phyloP scores from a whole-genome alignment of 345 rosid genomes.

The Salix arbutifolia region DNA sequence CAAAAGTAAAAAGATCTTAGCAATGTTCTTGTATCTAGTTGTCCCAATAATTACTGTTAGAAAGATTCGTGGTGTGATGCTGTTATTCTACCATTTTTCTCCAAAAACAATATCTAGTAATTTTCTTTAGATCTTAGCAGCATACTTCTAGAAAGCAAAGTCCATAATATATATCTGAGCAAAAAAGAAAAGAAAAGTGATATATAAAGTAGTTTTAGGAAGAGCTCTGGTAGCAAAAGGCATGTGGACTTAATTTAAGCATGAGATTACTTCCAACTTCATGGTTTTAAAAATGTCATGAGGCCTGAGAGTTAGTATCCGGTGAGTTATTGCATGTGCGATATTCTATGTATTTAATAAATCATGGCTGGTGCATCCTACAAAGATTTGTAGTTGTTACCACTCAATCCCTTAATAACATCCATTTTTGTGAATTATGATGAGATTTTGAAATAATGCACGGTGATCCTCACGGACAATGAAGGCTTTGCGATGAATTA shows the following conservation, averaged over 20 bases:
- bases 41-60: background rate
- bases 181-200: background rate
- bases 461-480: slow-evolving; percentile 54
- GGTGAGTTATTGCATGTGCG: too few species aligned
- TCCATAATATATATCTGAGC: background rate
- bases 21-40: background rate
- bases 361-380: background rate
- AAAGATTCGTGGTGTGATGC: background rate
- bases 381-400: background rate
- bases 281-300: background rate
- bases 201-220: background rate
- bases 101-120: background rate
- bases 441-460: background rate
- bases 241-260: background rate
- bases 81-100: background rate
- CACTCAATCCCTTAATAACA: background rate
- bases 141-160: slow-evolving; percentile 27
- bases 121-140: background rate
- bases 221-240: background rate
- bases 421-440: background rate
- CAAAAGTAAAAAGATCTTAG: too few species aligned
- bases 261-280: background rate
- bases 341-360: background rate
- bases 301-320: too few species aligned
- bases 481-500: too few species aligned